Evolutionary conservation across 352 stramenopile species (phyloP).

Genomic region (Phytophthora tentaculata): DNA sequence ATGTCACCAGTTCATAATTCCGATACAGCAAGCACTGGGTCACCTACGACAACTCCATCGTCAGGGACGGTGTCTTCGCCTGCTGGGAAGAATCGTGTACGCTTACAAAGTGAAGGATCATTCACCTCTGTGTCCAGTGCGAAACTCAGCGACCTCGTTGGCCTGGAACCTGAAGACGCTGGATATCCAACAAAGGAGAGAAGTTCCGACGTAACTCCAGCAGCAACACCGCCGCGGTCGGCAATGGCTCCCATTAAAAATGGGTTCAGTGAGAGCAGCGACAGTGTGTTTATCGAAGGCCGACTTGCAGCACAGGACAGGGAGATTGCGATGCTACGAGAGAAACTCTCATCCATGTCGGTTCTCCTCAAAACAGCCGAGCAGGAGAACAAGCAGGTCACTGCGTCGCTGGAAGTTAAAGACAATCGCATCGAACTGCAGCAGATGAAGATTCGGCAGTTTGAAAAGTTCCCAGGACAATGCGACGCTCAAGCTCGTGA

Average conservation of each 20-base stretch:
- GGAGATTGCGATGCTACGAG: constrained; percentile 72
- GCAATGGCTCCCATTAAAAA: constrained; percentile 18
- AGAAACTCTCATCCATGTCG: constrained; percentile 72
- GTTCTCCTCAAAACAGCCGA: constrained; percentile 68
- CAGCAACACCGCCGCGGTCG: constrained; percentile 18
- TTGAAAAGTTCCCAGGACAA: constrained; percentile 66
- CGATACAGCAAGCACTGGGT: constrained; percentile 25
- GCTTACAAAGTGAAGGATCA: constrained; percentile 38
- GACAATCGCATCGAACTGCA: constrained; percentile 78
- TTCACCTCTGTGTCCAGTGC: constrained; percentile 27
- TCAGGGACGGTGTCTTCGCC: constrained; percentile 6
- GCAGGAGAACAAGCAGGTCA: constrained; percentile 67
- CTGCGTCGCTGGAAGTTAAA: constrained; percentile 71
- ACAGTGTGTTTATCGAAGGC: constrained; percentile 59
- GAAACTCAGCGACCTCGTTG: constrained; percentile 44
- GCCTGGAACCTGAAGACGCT: constrained; percentile 33
- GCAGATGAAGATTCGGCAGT: constrained; percentile 63
- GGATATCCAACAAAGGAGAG: constrained; percentile 8
- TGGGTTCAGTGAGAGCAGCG: constrained; percentile 19
- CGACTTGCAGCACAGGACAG: constrained; percentile 69
- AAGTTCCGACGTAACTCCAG: constrained; percentile 11
- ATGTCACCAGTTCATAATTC: constrained; percentile 36
- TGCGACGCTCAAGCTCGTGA: constrained; percentile 56
- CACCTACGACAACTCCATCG: constrained; percentile 26
- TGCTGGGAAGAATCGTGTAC: constrained; percentile 21